Evolutionary conservation across 2,329 filamentous ascomycete genomes (phyloP), one percentile per base, ranked within the genome.

Genomic region (Parafenestella ontariensis): DNA sequence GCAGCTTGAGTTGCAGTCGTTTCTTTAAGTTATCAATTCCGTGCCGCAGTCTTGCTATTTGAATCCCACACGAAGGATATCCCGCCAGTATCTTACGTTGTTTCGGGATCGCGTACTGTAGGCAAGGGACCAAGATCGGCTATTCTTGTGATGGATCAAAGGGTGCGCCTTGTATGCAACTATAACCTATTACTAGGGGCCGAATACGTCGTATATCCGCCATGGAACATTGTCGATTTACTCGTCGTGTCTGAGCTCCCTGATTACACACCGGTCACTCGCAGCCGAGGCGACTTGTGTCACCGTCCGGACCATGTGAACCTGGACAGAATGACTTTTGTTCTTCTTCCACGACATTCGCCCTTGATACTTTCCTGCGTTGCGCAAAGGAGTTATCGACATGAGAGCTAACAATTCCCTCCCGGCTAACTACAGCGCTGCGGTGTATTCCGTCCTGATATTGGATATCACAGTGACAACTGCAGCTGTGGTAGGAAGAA

Each of bases 381-480:
- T n/a, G n/a, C n/a, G n/a, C n/a, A n/a, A 28, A n/a, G 20, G 13
- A 17, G 41, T 24, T 43, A 15, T 29, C 41, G 10, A 7, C 24
- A 52, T 55, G 52, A 34, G 48, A 33, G 34, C 44, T 7, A 50
- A 52, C 18, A 43, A 41, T 17, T 49, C 56, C 10, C 9, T 49
- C 2, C 45, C 49, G 34, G 52, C 52, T 1, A 29, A 40, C 18
- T 59, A 59, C 41, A 48, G 43, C 28, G 29, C 45, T 3, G 24
- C 48, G 6, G 48, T 46, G 13, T 50, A 54, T 24, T 13, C 36
- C 11, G 45, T 59, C n/a, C 36, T 55, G 13, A 26, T 20, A 10
- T 23, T 59, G 11, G 34, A 55, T 17, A 42, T 52, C n/a, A 23
- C 50, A n/a, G 31, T 59, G 29, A 50, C 48, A 17, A 58, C 43